A percentile compares a stretch with the other conserved stretches of the same genome.
Evolutionary conservation across 768 basidiomycete species (phyloP).

Genomic region (Phanerochaete carnosa): DNA sequence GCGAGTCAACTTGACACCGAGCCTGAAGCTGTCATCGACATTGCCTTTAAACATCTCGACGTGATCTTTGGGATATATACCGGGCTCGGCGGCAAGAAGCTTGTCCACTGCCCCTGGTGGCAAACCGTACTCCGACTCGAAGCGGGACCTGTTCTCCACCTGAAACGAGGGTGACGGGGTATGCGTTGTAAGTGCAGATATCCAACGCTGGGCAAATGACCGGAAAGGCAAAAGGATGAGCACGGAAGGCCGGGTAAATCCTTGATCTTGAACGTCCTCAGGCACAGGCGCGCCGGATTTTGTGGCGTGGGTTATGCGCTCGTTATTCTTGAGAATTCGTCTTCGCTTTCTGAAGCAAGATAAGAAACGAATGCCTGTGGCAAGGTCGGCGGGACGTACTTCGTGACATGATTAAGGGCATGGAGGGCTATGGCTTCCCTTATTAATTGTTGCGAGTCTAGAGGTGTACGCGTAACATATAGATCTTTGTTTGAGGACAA

Average conservation of each 20-base stretch:
- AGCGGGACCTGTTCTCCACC: constrained; percentile 85
- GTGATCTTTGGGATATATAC: constrained; percentile 84
- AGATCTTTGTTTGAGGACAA: constrained; percentile 73
- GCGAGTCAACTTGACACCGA: constrained; percentile 89
- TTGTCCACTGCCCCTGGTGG: constrained; percentile 81
- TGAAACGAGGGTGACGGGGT: constrained; percentile 71
- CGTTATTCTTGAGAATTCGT: constrained; percentile 89
- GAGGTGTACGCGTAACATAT: constrained; percentile 63
- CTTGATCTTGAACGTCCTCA: constrained; percentile 90
- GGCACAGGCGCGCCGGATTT: constrained; percentile 56
- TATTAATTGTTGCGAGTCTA: constrained; percentile 58
- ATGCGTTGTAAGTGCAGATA: constrained; percentile 74
- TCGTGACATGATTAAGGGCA: constrained; percentile 84
- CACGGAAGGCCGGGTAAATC: constrained; percentile 93
- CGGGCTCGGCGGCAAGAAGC: constrained; percentile 65
- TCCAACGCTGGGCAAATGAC: constrained; percentile 80
- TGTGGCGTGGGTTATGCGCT: constrained; percentile 72
- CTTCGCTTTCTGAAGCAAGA: constrained; percentile 73
- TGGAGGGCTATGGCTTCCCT: constrained; percentile 77
- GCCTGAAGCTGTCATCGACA: constrained; percentile 89
- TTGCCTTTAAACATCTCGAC: constrained; percentile 96
- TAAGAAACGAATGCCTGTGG: background rate
- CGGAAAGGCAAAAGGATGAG: constrained; percentile 94
- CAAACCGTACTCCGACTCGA: constrained; percentile 77
- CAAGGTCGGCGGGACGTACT: constrained; percentile 44